Conservation (phyloP, 805 yeast genomes). For the Starmerella khaoyaiensis region DNA sequence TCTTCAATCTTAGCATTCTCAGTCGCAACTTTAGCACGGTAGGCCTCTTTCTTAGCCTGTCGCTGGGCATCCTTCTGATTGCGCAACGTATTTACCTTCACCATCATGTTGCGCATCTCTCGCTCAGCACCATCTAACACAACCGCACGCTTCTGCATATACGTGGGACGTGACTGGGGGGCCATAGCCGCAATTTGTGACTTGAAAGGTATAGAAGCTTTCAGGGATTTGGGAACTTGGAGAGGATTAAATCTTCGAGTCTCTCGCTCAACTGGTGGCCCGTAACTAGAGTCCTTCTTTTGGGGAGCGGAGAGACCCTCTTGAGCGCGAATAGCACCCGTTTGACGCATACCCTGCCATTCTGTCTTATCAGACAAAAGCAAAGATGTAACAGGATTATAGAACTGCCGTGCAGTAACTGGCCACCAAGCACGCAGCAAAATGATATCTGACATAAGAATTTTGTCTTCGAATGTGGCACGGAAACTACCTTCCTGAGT, state of each 20-base stretch:
- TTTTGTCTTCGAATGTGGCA: slow-evolving; percentile 94
- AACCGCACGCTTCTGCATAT: slow-evolving; percentile 83
- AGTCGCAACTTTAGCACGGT: slow-evolving; percentile 63
- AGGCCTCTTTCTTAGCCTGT: slow-evolving; percentile 55
- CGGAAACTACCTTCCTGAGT: slow-evolving; percentile 88
- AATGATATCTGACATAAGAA: slow-evolving; percentile 68
- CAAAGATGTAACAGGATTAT: slow-evolving; percentile 91
- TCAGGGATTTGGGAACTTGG: slow-evolving; percentile 69
- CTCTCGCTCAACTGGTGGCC: slow-evolving; percentile 59
- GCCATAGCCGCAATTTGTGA: slow-evolving; percentile 83
- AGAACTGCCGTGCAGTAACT: slow-evolving; percentile 75
- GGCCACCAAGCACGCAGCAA: slow-evolving; percentile 96
- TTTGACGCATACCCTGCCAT: slow-evolving; percentile 94
- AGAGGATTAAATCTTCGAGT: slow-evolving; percentile 80
- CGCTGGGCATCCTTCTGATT: slow-evolving; percentile 76
- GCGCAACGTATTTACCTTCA: slow-evolving; percentile 70
- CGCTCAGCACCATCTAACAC: slow-evolving; percentile 85
- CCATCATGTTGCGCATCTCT: slow-evolving; percentile 80
- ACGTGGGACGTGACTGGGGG: slow-evolving; percentile 66
- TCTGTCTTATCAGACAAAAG: slow-evolving; percentile 61
- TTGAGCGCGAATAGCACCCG: slow-evolving; percentile 85
- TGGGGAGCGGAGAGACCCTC: slow-evolving; percentile 50
- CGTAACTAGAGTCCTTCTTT: slow-evolving; percentile 39
- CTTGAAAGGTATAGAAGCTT: slow-evolving; percentile 72
- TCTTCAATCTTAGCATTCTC: slow-evolving; percentile 65